Percentiles rank a stretch among this genome's conserved stretches.
phyloP scores from a whole-genome alignment of 306 rosid species.

The Trifolium repens region DNA sequence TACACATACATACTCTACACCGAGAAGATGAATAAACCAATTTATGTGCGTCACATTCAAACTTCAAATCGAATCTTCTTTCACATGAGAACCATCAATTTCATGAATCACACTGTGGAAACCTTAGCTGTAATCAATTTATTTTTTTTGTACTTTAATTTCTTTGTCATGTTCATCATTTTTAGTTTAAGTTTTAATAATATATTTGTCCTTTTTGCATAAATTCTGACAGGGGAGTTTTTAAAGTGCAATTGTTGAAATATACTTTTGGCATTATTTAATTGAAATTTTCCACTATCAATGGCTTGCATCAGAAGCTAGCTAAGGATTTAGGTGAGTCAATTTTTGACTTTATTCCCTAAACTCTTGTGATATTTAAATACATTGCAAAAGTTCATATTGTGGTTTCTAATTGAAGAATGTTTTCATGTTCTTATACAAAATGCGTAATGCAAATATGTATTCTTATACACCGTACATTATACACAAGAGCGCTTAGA shows the following conservation, averaged over 20 bases:
- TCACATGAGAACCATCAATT: conserved; percentile 54
- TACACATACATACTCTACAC: neutral
- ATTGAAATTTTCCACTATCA: conserved; percentile 60
- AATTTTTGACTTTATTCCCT: conserved; percentile 48
- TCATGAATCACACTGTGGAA: conserved; percentile 43
- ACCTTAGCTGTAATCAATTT: conserved; percentile 40
- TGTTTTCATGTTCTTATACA: conserved; percentile 12
- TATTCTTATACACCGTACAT: neutral
- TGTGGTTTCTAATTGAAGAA: conserved; percentile 28
- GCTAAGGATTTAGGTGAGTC: conserved; percentile 40
- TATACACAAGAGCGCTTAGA: too few species aligned
- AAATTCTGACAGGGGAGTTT: conserved; percentile 34
- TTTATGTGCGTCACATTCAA: conserved; percentile 13
- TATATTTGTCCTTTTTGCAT: conserved; percentile 14
- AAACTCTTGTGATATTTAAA: conserved; percentile 8
- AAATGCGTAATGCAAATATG: neutral
- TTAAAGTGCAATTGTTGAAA: conserved; percentile 41
- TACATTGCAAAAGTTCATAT: neutral
- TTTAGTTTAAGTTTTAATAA: neutral
- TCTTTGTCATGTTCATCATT: neutral
- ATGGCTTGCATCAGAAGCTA: conserved; percentile 57
- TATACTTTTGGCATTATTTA: conserved; percentile 26
- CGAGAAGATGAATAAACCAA: neutral
- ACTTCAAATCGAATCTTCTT: conserved; percentile 35
- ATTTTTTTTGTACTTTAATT: neutral